Evolutionary conservation across 1,139 yeast genomes (phyloP).

Genomic region (Kurtzmaniella quercitrusa): DNA sequence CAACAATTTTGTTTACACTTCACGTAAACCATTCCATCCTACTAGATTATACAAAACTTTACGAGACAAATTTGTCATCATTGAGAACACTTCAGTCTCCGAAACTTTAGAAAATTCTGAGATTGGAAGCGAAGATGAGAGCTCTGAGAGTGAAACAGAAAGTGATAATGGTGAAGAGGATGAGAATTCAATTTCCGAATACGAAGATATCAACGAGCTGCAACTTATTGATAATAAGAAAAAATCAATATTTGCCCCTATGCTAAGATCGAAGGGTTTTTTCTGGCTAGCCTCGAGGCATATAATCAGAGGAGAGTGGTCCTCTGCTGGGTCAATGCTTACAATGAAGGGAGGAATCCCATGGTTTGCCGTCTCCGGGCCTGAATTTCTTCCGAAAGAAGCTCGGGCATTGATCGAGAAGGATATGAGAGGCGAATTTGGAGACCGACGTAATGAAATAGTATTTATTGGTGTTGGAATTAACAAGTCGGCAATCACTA

Average conservation of each 20-base stretch:
- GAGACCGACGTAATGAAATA: conserved; percentile 42
- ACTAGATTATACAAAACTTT: conserved; percentile 33
- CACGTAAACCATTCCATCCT: conserved; percentile 43
- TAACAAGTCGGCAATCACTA: conserved; percentile 20
- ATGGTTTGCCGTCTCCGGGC: conserved; percentile 40
- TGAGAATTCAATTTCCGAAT: conserved; percentile 11
- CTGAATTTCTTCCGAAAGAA: conserved; percentile 29
- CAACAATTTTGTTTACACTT: conserved; percentile 35
- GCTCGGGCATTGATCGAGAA: conserved; percentile 25
- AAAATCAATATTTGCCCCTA: conserved; percentile 30
- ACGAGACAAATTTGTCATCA: conserved; percentile 30
- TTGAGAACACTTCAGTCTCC: conserved; percentile 18
- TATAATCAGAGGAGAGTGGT: conserved; percentile 42
- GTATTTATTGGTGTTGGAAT: conserved; percentile 42
- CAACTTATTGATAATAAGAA: conserved; percentile 27
- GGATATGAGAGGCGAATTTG: conserved; percentile 35
- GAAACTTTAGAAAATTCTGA: too few relatives aligned
- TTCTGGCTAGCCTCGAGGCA: conserved; percentile 45
- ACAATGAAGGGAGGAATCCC: conserved; percentile 42
- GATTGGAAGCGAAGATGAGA: conserved; percentile 8
- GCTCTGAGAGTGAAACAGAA: conserved; percentile 7
- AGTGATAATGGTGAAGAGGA: conserved; percentile 16
- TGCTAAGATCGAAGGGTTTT: conserved; percentile 42
- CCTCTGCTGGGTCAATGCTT: conserved; percentile 43
- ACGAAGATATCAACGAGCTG: conserved; percentile 17